A percentile compares a stretch with the other conserved stretches of the same genome.
Conservation (phyloP, 768 basidiomycete species). For the Trametopsis cervina region DNA sequence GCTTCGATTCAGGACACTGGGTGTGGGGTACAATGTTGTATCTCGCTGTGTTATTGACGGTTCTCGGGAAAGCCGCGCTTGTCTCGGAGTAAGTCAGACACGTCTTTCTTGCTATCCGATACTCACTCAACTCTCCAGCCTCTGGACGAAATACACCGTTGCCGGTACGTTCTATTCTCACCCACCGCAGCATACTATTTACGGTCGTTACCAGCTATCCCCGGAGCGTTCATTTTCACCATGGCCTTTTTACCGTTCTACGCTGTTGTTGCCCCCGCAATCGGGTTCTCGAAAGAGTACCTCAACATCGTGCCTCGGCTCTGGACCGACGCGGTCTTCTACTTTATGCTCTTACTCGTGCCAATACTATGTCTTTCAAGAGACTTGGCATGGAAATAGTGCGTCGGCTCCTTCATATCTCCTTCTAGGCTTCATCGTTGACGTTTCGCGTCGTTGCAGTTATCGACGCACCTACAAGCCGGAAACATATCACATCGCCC, state of each 20-base stretch:
- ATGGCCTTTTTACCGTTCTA: slow-evolving; percentile 94
- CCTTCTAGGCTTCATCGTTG: not conserved
- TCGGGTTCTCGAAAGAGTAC: slow-evolving; percentile 90
- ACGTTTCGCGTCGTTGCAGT: slow-evolving; percentile 34
- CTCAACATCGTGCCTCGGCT: slow-evolving; percentile 81
- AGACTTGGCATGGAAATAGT: slow-evolving; percentile 99
- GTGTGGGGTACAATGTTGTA: slow-evolving; percentile 99
- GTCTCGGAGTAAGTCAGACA: slow-evolving; percentile 83
- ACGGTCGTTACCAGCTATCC: slow-evolving; percentile 60
- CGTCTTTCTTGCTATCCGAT: not conserved
- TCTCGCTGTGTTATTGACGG: slow-evolving; percentile 86
- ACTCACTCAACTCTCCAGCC: slow-evolving; percentile 35
- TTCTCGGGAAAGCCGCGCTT: slow-evolving; percentile 93
- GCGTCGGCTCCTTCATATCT: slow-evolving; percentile 26
- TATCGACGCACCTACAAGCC: slow-evolving; percentile 89
- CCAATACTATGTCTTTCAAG: slow-evolving; percentile 80
- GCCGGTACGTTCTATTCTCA: slow-evolving; percentile 45
- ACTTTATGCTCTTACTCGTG: slow-evolving; percentile 78
- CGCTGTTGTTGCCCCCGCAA: slow-evolving; percentile 74
- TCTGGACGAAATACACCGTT: slow-evolving; percentile 99
- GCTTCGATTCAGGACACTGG: slow-evolving; percentile 91
- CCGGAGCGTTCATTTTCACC: slow-evolving; percentile 95
- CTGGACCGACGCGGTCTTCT: slow-evolving; percentile 87
- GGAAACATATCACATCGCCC: slow-evolving; percentile 94
- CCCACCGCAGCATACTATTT: not conserved